phyloP scores from a whole-genome alignment of 192 early-diverging fungal genomes.

The Coemansia sp. region DNA sequence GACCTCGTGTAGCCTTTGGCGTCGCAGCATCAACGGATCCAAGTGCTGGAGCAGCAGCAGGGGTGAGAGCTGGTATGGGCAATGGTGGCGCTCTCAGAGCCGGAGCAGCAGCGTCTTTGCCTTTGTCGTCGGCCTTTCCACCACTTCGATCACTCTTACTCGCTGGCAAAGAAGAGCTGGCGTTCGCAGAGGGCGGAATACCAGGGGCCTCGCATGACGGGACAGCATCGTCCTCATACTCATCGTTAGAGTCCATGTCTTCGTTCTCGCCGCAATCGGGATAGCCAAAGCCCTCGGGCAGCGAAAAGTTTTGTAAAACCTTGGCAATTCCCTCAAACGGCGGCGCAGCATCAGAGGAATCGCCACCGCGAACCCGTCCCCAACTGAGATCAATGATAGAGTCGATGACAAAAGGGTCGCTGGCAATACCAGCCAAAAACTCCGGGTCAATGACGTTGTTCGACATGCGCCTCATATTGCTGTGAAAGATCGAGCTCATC shows the following conservation, averaged over 20 bases:
- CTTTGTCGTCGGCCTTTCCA: background rate
- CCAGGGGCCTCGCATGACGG: background rate
- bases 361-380: background rate
- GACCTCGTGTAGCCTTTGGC: background rate
- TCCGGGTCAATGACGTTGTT: slow-evolving; percentile 22
- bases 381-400: slow-evolving; percentile 17
- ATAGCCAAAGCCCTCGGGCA: slow-evolving; percentile 10
- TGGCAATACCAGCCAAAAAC: slow-evolving; percentile 19
- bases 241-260: background rate
- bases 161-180: background rate
- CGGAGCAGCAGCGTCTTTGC: background rate
- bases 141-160: background rate
- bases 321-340: slow-evolving; percentile 13
- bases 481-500: slow-evolving; percentile 34
- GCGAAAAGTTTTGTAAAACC: slow-evolving; percentile 11
- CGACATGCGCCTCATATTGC: slow-evolving; percentile 24
- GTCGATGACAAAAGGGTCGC: slow-evolving; percentile 25
- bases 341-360: slow-evolving; percentile 3
- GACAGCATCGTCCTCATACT: slow-evolving; percentile 11
- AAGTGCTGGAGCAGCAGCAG: background rate
- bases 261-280: background rate
- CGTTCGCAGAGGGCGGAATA: background rate
- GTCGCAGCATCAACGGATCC: background rate
- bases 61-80: background rate
- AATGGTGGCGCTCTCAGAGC: background rate